These are phyloP conservation scores for Phylloporus sp. DNA, from an alignment of 768 basidiomycete species.

Conservation along the genomic window DNA sequence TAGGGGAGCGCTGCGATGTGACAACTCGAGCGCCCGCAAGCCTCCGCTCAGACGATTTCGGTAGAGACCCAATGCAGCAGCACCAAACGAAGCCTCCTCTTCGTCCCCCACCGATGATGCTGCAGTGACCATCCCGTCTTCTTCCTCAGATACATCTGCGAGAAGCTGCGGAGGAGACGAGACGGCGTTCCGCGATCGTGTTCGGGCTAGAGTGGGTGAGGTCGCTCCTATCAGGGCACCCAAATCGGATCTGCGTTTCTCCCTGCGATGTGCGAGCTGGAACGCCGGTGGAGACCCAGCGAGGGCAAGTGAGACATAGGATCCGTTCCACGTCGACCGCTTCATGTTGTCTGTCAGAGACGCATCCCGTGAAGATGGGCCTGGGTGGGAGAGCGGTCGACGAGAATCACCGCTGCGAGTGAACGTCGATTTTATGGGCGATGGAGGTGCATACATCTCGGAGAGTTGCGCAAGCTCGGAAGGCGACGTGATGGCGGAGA, in stretches of 20 bases:
- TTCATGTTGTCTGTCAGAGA: slow-evolving; percentile 32
- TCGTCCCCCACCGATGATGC: slow-evolving; percentile 21
- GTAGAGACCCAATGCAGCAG: slow-evolving; percentile 58
- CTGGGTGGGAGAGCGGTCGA: slow-evolving; percentile 46
- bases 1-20: slow-evolving; percentile 16
- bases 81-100: slow-evolving; percentile 48
- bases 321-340: slow-evolving; percentile 74
- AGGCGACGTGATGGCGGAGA: slow-evolving; percentile 72
- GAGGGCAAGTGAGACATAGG: slow-evolving; percentile 49
- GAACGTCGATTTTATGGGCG: slow-evolving; percentile 39
- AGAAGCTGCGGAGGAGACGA: slow-evolving; percentile 31
- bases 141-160: slow-evolving; percentile 41
- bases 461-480: slow-evolving; percentile 70
- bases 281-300: slow-evolving; percentile 43
- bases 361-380: slow-evolving; percentile 20
- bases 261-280: slow-evolving; percentile 40
- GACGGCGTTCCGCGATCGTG: slow-evolving; percentile 41
- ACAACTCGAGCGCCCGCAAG: slow-evolving; percentile 45
- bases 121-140: slow-evolving; percentile 21
- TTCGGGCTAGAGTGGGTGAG: slow-evolving; percentile 20
- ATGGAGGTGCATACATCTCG: slow-evolving; percentile 87
- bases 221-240: slow-evolving; percentile 40
- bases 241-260: slow-evolving; percentile 56
- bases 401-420: slow-evolving; percentile 24
- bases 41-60: slow-evolving; percentile 50